Conservation (phyloP, 768 basidiomycete genomes). For the Lactarius hengduanensis region DNA sequence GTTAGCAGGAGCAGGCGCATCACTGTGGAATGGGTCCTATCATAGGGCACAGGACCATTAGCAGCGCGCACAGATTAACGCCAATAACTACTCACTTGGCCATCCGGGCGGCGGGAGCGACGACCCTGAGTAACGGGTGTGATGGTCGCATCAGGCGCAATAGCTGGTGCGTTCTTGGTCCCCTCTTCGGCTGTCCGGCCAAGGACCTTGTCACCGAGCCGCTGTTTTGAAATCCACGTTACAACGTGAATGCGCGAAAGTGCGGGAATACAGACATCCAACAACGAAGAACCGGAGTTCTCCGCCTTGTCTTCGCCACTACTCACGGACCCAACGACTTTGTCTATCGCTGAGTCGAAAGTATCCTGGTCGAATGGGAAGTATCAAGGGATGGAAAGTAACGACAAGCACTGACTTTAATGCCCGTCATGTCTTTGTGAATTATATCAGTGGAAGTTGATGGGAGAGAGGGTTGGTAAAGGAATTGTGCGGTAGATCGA, state of each 20-base stretch:
- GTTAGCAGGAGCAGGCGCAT: not conserved
- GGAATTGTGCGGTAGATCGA: not conserved
- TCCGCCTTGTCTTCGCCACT: not conserved
- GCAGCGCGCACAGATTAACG: not conserved
- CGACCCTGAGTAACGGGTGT: too few species aligned
- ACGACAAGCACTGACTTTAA: constrained; percentile 4
- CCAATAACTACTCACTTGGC: too few species aligned
- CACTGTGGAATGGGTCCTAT: constrained; percentile 16
- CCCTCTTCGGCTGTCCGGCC: too few species aligned
- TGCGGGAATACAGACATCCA: constrained; percentile 3
- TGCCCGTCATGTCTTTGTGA: constrained; percentile 6
- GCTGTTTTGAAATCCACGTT: not conserved
- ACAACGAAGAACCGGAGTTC: not conserved
- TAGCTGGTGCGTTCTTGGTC: too few species aligned
- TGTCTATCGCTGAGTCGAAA: not conserved
- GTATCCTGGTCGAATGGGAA: not conserved
- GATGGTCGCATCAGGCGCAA: too few species aligned
- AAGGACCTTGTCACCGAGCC: too few species aligned
- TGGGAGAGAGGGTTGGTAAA: not conserved
- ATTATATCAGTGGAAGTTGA: not conserved
- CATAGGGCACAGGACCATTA: constrained; percentile 3
- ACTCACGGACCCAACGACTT: not conserved
- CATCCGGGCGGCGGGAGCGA: too few species aligned
- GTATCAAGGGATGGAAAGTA: not conserved
- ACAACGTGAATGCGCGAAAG: not conserved